phyloP scores from a whole-genome alignment of 495 filamentous ascomycete genomes.

The Lentithecium fluviatile region DNA sequence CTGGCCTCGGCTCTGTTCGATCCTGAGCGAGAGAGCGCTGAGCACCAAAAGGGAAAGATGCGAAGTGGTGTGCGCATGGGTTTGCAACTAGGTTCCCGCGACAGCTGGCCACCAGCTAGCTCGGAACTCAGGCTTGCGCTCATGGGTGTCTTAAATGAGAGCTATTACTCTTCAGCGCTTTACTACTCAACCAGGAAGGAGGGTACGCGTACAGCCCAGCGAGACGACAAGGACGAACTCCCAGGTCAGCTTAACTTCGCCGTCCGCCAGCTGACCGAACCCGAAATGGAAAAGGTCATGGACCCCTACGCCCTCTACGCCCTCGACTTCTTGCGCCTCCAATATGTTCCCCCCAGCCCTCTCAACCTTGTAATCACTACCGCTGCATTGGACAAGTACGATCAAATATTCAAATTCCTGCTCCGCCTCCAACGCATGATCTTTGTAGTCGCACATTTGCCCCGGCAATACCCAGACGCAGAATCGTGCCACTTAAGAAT shows the following conservation, averaged over 20 bases:
- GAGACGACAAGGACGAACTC: constrained; percentile 51
- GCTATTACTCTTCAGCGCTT: constrained; percentile 50
- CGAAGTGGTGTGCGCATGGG: constrained; percentile 74
- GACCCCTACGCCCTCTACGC: constrained; percentile 79
- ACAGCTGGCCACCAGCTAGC: constrained; percentile 88
- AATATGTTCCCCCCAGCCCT: constrained; percentile 75
- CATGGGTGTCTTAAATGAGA: constrained; percentile 81
- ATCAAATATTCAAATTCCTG: constrained; percentile 74
- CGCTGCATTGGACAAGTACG: constrained; percentile 69
- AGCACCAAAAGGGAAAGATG: constrained; percentile 65
- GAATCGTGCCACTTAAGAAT: constrained; percentile 64
- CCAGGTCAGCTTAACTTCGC: constrained; percentile 84
- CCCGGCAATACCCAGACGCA: constrained; percentile 42
- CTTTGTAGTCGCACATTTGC: constrained; percentile 69
- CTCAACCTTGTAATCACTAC: constrained; percentile 72
- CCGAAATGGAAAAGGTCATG: constrained; percentile 75
- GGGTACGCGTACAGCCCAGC: neutral
- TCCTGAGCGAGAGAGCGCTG: constrained; percentile 76
- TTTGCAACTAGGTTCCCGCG: constrained; percentile 69
- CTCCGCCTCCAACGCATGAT: constrained; percentile 77
- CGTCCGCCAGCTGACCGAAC: constrained; percentile 72
- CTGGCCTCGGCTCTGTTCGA: constrained; percentile 84
- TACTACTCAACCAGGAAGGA: constrained; percentile 10
- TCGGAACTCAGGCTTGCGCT: constrained; percentile 85
- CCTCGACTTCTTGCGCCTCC: constrained; percentile 83